Percentiles rank a stretch among this genome's conserved stretches.
Evolutionary conservation across 2,329 filamentous ascomycete species (phyloP).

Genomic region (Microsporum audouinii): DNA sequence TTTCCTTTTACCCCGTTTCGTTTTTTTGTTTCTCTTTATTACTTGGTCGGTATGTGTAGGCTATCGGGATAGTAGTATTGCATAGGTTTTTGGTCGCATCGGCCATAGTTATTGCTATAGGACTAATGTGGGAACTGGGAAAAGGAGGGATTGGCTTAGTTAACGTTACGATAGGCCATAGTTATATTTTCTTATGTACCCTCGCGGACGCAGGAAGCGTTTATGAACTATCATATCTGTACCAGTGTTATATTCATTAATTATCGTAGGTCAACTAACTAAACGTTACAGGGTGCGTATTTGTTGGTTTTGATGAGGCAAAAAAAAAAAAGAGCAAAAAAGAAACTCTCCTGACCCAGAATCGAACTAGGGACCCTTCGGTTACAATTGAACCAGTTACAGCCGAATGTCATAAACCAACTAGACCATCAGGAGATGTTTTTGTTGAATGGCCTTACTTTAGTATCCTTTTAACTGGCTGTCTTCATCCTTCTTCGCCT

Average conservation of each 20-base stretch:
- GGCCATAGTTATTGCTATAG: neutral
- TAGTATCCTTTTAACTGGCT: neutral
- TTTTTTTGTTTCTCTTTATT: neutral
- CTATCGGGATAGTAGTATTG: neutral
- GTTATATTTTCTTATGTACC: neutral
- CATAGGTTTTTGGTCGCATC: neutral
- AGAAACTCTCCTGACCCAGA: constrained; percentile 10
- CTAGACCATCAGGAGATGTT: constrained; percentile 7
- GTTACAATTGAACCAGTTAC: constrained; percentile 4
- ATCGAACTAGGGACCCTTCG: constrained; percentile 9
- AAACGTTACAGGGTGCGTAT: no score
- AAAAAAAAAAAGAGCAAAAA: constrained; percentile 7
- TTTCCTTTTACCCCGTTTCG: neutral
- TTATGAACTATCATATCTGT: neutral
- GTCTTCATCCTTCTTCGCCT: neutral
- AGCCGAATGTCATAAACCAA: constrained; percentile 7
- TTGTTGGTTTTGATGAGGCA: neutral
- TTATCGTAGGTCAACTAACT: no score
- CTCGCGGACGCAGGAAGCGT: neutral
- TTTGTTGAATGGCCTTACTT: neutral
- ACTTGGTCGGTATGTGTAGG: neutral
- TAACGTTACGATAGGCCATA: neutral
- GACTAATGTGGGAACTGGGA: neutral
- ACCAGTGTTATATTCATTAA: neutral
- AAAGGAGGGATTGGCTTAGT: neutral